A percentile compares a stretch with the other conserved stretches of the same genome.
phyloP scores from a whole-genome alignment of 768 basidiomycete genomes.

The Mycena sanguinolenta region DNA sequence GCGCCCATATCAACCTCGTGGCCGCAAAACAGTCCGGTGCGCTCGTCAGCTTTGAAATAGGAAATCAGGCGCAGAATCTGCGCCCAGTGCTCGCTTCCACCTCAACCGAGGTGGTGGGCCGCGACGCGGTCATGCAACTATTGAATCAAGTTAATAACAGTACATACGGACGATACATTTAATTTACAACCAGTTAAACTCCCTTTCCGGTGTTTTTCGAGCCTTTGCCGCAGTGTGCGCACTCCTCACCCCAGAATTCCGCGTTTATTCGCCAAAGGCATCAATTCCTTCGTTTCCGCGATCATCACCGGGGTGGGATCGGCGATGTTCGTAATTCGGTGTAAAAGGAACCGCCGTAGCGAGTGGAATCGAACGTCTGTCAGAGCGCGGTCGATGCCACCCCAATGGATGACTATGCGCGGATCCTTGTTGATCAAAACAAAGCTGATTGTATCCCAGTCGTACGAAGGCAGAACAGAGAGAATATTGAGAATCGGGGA shows the following conservation, averaged over 20 bases:
- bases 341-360: neutral
- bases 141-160: no score
- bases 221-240: no score
- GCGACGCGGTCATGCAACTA: no score
- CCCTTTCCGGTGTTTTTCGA: no score
- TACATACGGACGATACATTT: no score
- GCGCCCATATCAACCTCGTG: no score
- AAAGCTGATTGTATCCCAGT: constrained; percentile 1
- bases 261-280: neutral
- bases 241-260: neutral
- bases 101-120: no score
- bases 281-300: neutral
- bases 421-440: constrained; percentile 1
- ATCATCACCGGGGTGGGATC: neutral
- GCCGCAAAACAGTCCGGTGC: no score
- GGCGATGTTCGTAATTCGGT: neutral
- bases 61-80: no score
- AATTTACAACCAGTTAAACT: no score
- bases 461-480: neutral
- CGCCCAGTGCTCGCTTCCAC: no score
- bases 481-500: constrained; percentile 5
- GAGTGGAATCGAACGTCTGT: neutral
- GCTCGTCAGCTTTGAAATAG: no score
- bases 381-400: neutral
- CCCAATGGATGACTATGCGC: neutral